phyloP scores from a whole-genome alignment of 306 rosid genomes.

The Quercus robur region DNA sequence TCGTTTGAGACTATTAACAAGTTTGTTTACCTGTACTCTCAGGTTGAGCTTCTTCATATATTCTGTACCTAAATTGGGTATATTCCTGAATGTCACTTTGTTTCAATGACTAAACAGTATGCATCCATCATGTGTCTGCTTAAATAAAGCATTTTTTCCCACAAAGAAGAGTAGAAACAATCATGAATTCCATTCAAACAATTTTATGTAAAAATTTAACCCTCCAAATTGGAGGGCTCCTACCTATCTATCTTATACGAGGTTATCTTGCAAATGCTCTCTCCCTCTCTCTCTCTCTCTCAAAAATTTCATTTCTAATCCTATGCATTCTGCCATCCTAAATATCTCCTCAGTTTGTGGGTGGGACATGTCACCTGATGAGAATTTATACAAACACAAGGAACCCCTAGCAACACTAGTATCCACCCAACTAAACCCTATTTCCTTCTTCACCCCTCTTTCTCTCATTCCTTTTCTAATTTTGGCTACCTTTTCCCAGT shows the following conservation, averaged over 20 bases:
- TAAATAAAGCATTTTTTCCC: too few species aligned
- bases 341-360: constrained; percentile 53
- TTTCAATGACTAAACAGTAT: too few species aligned
- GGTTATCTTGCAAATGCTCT: not conserved
- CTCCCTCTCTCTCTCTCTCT: constrained; percentile 22
- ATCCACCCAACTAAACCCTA: constrained; percentile 84
- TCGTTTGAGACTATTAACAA: too few species aligned
- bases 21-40: too few species aligned
- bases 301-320: constrained; percentile 55
- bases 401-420: constrained; percentile 43
- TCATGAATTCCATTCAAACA: too few species aligned
- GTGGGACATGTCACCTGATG: constrained; percentile 74
- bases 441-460: constrained; percentile 69
- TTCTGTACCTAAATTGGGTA: too few species aligned
- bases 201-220: too few species aligned
- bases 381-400: constrained; percentile 64
- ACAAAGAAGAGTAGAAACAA: too few species aligned
- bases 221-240: too few species aligned
- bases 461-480: constrained; percentile 72
- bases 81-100: too few species aligned
- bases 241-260: not conserved
- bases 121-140: too few species aligned
- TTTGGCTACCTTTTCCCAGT: constrained; percentile 79
- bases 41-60: too few species aligned
- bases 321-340: constrained; percentile 56